Evolutionary conservation across 768 basidiomycete species (phyloP).

Genomic region (Lactarius hatsudake): DNA sequence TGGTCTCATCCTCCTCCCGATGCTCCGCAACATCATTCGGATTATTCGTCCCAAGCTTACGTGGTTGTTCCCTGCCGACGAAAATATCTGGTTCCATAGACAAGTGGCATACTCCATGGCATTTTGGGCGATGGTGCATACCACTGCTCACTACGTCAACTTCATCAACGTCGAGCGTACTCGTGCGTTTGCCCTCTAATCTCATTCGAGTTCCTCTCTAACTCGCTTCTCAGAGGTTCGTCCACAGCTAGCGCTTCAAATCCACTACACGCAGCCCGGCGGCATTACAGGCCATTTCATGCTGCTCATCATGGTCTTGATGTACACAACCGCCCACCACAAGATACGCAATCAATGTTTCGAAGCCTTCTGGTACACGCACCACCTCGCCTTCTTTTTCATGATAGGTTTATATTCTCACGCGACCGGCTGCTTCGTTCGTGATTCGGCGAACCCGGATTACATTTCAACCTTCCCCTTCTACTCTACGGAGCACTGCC

Average conservation of each 20-base stretch:
- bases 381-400: constrained; percentile 93
- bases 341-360: constrained; percentile 88
- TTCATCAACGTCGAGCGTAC: constrained; percentile 88
- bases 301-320: constrained; percentile 89
- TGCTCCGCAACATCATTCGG: constrained; percentile 86
- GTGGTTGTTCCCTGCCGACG: constrained; percentile 90
- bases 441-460: constrained; percentile 75
- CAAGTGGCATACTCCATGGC: constrained; percentile 94
- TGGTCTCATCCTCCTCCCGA: constrained; percentile 80
- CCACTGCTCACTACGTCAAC: constrained; percentile 91
- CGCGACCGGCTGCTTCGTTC: constrained; percentile 94
- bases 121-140: constrained; percentile 91
- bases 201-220: constrained; percentile 7
- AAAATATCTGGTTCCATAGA: constrained; percentile 94
- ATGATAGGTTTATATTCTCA: constrained; percentile 88
- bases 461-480: constrained; percentile 74
- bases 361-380: constrained; percentile 97
- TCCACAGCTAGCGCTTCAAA: constrained; percentile 68
- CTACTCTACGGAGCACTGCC: constrained; percentile 82
- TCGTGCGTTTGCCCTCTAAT: constrained; percentile 48
- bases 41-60: constrained; percentile 74
- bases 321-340: constrained; percentile 88
- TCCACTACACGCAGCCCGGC: constrained; percentile 86
- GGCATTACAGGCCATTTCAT: constrained; percentile 96
- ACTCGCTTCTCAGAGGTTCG: constrained; percentile 62